Evolutionary conservation across 164 flowering plant genomes (phyloP).

Genomic region (Dillenia suffruticosa): DNA sequence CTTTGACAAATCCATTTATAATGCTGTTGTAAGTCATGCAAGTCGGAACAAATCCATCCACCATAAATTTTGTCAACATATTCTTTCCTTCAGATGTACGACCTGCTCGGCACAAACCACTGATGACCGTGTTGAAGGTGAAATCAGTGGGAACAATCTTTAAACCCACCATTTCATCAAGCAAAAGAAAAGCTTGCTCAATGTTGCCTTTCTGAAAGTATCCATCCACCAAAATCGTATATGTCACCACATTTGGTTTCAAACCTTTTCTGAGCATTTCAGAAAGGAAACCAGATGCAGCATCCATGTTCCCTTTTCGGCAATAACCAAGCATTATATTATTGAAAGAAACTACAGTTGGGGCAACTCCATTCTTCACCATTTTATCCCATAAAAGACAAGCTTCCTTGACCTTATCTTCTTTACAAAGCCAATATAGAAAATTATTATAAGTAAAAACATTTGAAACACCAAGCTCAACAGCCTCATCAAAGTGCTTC

Average conservation of each 20-base stretch:
- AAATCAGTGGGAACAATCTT: conserved; percentile 42
- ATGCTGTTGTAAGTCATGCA: conserved; percentile 65
- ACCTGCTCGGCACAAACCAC: conserved; percentile 68
- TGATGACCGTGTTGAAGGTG: conserved; percentile 51
- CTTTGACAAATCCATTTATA: conserved; percentile 64
- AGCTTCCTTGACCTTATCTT: conserved; percentile 51
- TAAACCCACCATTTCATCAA: conserved; percentile 38
- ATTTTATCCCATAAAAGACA: conserved; percentile 45
- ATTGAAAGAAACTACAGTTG: conserved; percentile 55
- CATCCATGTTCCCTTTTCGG: conserved; percentile 41
- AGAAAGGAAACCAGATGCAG: conserved; percentile 31
- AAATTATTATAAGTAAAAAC: conserved; percentile 42
- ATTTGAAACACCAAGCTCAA: conserved; percentile 48
- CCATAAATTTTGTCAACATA: conserved; percentile 35
- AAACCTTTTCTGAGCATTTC: conserved; percentile 43
- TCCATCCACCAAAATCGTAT: conserved; percentile 56
- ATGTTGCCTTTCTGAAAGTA: conserved; percentile 47
- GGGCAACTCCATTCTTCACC: conserved; percentile 42
- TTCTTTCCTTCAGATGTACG: conserved; percentile 39
- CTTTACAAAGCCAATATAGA: conserved; percentile 42
- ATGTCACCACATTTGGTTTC: conserved; percentile 55
- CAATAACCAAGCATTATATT: conserved; percentile 59
- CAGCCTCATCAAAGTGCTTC: conserved; percentile 59
- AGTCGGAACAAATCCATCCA: conserved; percentile 42
- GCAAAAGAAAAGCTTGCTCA: conserved; percentile 36